Conservation (phyloP, 257 asterid genomes). For the Catharanthus roseus region DNA sequence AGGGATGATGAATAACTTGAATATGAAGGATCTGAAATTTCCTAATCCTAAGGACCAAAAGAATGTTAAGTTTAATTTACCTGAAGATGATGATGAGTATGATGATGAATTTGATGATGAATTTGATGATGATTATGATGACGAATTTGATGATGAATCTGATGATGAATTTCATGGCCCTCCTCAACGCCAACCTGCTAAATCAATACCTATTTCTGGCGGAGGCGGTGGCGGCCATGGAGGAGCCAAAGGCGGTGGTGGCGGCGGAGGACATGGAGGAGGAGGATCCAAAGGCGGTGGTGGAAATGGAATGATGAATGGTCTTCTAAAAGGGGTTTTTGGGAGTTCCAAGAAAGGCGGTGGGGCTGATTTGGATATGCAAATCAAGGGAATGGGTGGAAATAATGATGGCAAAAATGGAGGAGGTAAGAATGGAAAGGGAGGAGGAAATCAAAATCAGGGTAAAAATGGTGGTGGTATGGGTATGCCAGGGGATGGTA, state of each 20-base stretch:
- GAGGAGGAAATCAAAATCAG: conserved; percentile 30
- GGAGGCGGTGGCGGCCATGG: conserved; percentile 14
- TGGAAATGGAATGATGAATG: conserved; percentile 30
- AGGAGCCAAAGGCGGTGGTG: conserved; percentile 9
- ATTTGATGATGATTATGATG: conserved; percentile 32
- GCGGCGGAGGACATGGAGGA: conserved; percentile 15
- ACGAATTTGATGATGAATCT: conserved; percentile 26
- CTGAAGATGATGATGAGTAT: conserved; percentile 36
- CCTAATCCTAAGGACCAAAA: conserved; percentile 46
- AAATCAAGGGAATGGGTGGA: conserved; percentile 38
- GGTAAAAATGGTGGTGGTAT: conserved; percentile 26
- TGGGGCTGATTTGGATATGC: conserved; percentile 27
- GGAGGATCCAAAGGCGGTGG: conserved; percentile 15
- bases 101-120: conserved; percentile 38
- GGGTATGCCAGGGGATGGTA: conserved; percentile 25
- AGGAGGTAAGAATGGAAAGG: conserved; percentile 37
- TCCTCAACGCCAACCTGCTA: conserved; percentile 15
- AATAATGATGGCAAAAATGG: conserved; percentile 26
- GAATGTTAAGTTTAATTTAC: conserved; percentile 50
- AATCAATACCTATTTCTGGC: conserved; percentile 20
- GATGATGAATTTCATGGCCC: conserved; percentile 34
- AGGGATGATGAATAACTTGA: conserved; percentile 28
- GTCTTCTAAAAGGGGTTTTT: conserved; percentile 24
- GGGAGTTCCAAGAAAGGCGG: conserved; percentile 39
- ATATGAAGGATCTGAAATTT: conserved; percentile 28